Conservation (phyloP, 768 basidiomycete species). For the Guyanaporus albipodus region DNA sequence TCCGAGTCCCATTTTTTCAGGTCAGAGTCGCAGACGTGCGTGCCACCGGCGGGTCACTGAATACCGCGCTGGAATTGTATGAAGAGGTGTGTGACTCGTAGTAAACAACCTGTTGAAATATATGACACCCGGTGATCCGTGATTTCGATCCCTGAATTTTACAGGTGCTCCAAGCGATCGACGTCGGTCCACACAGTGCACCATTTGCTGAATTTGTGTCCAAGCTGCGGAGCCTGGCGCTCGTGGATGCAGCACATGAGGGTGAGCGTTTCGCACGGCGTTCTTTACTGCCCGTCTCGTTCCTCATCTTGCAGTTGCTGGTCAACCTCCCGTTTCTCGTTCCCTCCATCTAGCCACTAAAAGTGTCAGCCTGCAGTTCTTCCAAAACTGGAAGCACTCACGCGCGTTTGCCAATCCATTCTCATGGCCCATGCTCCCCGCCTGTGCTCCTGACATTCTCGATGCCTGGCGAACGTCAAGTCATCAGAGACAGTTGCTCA, state of each 20-base stretch:
- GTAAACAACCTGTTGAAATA: conserved; percentile 23
- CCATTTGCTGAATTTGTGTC: conserved; percentile 26
- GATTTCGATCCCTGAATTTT: background rate
- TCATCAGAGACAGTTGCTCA: conserved; percentile 27
- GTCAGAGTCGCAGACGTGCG: conserved; percentile 32
- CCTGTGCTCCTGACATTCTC: conserved; percentile 25
- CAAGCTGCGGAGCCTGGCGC: conserved; percentile 22
- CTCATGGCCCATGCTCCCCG: conserved; percentile 31
- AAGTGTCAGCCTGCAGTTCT: conserved; percentile 25
- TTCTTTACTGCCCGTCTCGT: background rate
- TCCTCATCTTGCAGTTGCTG: background rate
- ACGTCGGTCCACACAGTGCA: conserved; percentile 9
- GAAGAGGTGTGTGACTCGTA: conserved; percentile 22
- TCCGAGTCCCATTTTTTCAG: conserved; percentile 29
- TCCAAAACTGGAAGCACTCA: conserved; percentile 31
- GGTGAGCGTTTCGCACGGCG: conserved; percentile 15
- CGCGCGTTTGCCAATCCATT: conserved; percentile 33
- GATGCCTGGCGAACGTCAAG: conserved; percentile 21
- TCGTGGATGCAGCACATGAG: conserved; percentile 24
- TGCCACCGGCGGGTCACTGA: conserved; percentile 29
- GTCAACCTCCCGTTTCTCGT: too few relatives aligned
- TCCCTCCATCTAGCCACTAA: conserved; percentile 10
- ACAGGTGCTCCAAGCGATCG: conserved; percentile 25
- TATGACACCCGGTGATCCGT: background rate
- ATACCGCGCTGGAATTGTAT: conserved; percentile 27